Evolutionary conservation across 768 basidiomycete genomes (phyloP), one percentile per base, ranked within the genome.

Genomic region (Hygrocybe punicea): DNA sequence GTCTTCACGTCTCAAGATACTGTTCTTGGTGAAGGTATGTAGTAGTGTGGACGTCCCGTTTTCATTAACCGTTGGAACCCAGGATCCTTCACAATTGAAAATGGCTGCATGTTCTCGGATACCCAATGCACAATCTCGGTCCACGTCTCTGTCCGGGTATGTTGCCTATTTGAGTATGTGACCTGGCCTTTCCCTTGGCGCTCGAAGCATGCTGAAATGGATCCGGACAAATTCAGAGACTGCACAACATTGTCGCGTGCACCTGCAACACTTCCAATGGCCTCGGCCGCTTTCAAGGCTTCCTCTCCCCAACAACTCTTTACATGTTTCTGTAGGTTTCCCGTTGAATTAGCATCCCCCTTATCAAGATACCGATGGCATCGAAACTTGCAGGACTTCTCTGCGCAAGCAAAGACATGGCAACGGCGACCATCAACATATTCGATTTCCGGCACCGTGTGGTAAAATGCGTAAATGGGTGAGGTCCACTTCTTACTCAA

Each of bases 381-480:
- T 9, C 13, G 29, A 2, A 54, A 37, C 46, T 61, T 68, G 53
- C 73, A 73, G 7, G 56, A 24, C 2, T 37, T 52, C 6, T 59
- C 64, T 9, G 51, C 39, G 25, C 71, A 75, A 13, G 55, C 39
- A 59, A 74, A 77, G 19, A 44, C 62, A 51, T 73, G 73, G 17
- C 48, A 51, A 16, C 55, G 60, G 6, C 60, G 55, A 4, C 63
- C 63, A 35, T 66, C 45, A 7, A 63, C 55, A 33, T 66, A 55
- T n/a, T 59, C 60, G 37, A 72, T 67, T 0, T n/a, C 24, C 1
- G 65, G 62, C 0, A 5, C 55, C 0, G 67, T 65, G 1, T 71
- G 24, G 42, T 69, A 77, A 60, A 75, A 74, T 0, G 64, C 68
- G 62, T 77, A 77, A 11, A 72, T 56, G 0, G 70, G 65, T 49